phyloP scores from a whole-genome alignment of 768 basidiomycete genomes.

The Lactarius akahatsu region DNA sequence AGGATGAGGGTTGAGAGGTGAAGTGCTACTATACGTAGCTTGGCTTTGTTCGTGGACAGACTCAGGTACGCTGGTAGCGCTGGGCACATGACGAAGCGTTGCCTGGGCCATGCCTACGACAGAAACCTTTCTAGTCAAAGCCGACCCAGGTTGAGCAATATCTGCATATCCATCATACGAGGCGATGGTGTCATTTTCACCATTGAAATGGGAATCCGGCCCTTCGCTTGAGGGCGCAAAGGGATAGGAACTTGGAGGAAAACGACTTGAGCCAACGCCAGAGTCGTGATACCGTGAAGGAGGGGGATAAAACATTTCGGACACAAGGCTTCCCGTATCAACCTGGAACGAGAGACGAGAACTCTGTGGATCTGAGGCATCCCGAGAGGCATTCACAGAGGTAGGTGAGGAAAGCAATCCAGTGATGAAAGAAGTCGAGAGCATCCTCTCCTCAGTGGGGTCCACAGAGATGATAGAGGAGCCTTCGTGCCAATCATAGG shows the following conservation, averaged over 20 bases:
- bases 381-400: conserved; percentile 29
- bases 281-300: conserved; percentile 30
- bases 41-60: conserved; percentile 10
- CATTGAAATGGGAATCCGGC: not conserved
- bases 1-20: conserved; percentile 13
- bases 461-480: conserved; percentile 57
- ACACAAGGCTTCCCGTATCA: conserved; percentile 38
- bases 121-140: conserved; percentile 33
- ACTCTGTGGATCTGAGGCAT: conserved; percentile 1
- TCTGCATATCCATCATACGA: conserved; percentile 18
- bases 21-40: conserved; percentile 17
- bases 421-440: conserved; percentile 64
- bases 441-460: conserved; percentile 54
- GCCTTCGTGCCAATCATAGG: conserved; percentile 61
- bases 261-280: conserved; percentile 25
- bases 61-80: conserved; percentile 3
- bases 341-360: conserved; percentile 37
- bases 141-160: conserved; percentile 10
- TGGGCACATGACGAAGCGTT: conserved; percentile 34
- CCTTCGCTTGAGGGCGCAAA: not conserved
- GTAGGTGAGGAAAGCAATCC: conserved; percentile 41
- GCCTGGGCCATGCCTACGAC: conserved; percentile 39
- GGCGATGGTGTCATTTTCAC: conserved; percentile 18
- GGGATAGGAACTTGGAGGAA: not conserved
- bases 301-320: conserved; percentile 54